Evolutionary conservation across 441 rosid species (phyloP).

Genomic region (Iberis amara): DNA sequence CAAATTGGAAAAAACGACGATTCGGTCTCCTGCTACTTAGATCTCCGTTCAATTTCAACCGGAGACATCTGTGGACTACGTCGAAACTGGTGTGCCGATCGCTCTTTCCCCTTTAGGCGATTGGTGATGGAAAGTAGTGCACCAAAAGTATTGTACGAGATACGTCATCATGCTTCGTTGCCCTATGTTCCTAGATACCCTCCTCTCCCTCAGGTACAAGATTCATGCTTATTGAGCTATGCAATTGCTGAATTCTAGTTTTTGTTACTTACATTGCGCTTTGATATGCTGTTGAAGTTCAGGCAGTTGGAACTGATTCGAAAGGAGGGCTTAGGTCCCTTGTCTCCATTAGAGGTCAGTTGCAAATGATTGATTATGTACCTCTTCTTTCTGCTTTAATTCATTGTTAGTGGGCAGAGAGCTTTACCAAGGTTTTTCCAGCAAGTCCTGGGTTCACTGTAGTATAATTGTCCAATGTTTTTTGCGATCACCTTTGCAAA

Average conservation of each 20-base stretch:
- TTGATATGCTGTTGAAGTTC: constrained; percentile 24
- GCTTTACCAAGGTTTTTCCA: constrained; percentile 5
- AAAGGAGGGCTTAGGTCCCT: constrained; percentile 50
- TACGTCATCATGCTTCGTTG: constrained; percentile 57
- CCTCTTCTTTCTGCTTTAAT: constrained; percentile 8
- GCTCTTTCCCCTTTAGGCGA: neutral
- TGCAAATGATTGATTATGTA: constrained; percentile 10
- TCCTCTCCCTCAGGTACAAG: constrained; percentile 51
- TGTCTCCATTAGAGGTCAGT: constrained; percentile 45
- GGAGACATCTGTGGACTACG: too few species aligned
- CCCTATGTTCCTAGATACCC: constrained; percentile 61
- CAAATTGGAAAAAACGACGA: too few species aligned
- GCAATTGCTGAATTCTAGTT: neutral
- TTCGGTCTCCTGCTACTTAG: constrained; percentile 3
- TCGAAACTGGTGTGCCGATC: neutral
- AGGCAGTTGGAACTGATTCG: constrained; percentile 42
- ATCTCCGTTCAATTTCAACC: constrained; percentile 20
- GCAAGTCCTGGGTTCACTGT: neutral
- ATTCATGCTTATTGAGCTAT: neutral
- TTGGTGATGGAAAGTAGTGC: constrained; percentile 36
- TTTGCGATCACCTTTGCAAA: neutral
- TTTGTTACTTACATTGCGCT: constrained; percentile 20
- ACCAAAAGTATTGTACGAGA: constrained; percentile 57
- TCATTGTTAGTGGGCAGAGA: neutral
- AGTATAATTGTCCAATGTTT: neutral